These are phyloP conservation scores for Apiospora aurea DNA, from an alignment of 2,329 filamentous ascomycete genomes.

Conservation along the genomic window DNA sequence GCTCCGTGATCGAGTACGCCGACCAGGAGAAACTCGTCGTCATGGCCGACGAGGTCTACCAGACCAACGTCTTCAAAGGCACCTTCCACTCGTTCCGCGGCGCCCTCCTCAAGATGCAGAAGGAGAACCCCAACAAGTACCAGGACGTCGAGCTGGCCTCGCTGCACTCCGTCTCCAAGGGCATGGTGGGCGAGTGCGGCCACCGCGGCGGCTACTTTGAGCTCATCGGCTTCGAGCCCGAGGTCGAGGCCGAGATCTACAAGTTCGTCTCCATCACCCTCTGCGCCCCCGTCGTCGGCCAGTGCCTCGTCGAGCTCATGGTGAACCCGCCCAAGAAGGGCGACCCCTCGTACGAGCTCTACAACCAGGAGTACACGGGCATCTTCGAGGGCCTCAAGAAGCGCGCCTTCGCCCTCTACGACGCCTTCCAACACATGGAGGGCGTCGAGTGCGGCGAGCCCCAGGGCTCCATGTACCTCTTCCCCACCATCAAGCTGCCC, in stretches of 20 bases:
- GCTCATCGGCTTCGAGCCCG: conserved; percentile 84
- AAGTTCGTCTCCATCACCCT: conserved; percentile 98
- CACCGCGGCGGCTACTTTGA: conserved; percentile 98
- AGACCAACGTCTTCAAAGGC: conserved; percentile 96
- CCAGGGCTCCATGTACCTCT: conserved; percentile 98
- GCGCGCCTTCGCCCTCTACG: conserved; percentile 84
- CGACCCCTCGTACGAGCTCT: conserved; percentile 83
- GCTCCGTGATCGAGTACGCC: conserved; percentile 85
- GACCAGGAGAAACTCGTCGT: conserved; percentile 85
- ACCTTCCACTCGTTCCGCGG: conserved; percentile 97
- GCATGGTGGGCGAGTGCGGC: conserved; percentile 98
- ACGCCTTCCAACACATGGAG: conserved; percentile 94
- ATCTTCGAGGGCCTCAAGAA: conserved; percentile 82
- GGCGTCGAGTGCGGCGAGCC: conserved; percentile 90
- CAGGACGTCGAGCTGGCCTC: conserved; percentile 88
- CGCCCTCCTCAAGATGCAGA: conserved; percentile 81
- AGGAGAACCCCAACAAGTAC: conserved; percentile 76
- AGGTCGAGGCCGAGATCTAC: conserved; percentile 93
- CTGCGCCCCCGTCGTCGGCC: conserved; percentile 92
- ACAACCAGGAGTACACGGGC: conserved; percentile 82
- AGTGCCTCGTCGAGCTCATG: conserved; percentile 97
- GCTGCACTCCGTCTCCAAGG: conserved; percentile 93
- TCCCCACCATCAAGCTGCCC: conserved; percentile 88
- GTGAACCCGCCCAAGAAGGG: conserved; percentile 90
- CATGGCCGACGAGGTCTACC: conserved; percentile 97